phyloP scores from a whole-genome alignment of 2,329 filamentous ascomycete genomes.

The Neonectria hederae region DNA sequence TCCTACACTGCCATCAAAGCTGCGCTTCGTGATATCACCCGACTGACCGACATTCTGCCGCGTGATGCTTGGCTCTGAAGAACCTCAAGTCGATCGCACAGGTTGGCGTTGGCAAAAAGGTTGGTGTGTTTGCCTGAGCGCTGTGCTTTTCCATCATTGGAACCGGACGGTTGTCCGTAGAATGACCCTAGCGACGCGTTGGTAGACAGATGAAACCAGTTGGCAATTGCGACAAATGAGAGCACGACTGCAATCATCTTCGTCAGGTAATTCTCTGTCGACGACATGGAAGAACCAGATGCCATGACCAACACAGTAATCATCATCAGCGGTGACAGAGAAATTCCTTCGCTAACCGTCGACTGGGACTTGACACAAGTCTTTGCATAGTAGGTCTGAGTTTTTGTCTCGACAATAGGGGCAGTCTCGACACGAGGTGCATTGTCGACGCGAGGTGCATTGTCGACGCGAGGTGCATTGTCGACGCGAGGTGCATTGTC shows the following conservation, averaged over 20 bases:
- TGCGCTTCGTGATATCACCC: constrained; percentile 18
- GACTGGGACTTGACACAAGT: background rate
- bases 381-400: background rate
- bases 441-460: background rate
- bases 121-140: background rate
- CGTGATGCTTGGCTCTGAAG: constrained; percentile 12
- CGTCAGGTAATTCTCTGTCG: background rate
- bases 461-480: background rate
- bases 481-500: background rate
- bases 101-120: background rate
- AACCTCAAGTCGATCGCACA: background rate
- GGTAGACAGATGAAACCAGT: background rate
- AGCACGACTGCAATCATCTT: background rate
- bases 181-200: background rate
- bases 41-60: constrained; percentile 18
- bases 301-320: background rate
- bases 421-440: background rate
- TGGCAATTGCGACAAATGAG: constrained; percentile 1
- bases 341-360: background rate
- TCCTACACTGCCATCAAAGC: constrained; percentile 33
- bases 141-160: background rate
- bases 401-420: background rate
- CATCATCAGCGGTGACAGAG: background rate
- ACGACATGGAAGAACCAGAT: background rate
- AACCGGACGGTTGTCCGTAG: background rate